phyloP scores from a whole-genome alignment of 306 rosid species.

The Lathyrus oleraceus region DNA sequence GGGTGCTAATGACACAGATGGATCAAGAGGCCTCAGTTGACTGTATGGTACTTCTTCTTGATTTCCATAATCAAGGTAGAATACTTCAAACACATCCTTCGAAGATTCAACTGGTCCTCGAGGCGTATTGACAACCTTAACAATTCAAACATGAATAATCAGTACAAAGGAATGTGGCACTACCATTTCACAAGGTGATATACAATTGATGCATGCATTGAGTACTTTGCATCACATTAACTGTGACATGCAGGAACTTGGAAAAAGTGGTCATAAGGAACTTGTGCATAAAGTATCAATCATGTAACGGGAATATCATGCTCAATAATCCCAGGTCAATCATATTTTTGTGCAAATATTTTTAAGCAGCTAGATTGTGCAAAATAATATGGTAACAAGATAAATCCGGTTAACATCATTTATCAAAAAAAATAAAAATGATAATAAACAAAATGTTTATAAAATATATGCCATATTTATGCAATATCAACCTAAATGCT shows the following conservation, averaged over 20 bases:
- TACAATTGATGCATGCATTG: neutral
- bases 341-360: neutral
- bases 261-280: neutral
- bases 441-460: neutral
- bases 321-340: neutral
- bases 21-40: slow-evolving; percentile 77
- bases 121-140: slow-evolving; percentile 80
- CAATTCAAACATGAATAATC: slow-evolving; percentile 35
- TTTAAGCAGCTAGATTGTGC: neutral
- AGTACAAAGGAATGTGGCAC: neutral
- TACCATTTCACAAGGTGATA: slow-evolving; percentile 11
- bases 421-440: neutral
- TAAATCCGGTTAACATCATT: neutral
- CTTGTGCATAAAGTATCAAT: neutral
- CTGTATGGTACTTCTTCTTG: slow-evolving; percentile 79
- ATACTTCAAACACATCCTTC: slow-evolving; percentile 77
- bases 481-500: slow-evolving; percentile 19
- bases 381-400: slow-evolving; percentile 1
- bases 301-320: neutral
- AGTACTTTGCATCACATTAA: slow-evolving; percentile 20
- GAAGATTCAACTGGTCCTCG: slow-evolving; percentile 87
- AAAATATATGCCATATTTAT: neutral
- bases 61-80: slow-evolving; percentile 95
- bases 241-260: neutral
- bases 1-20: slow-evolving; percentile 76